Evolutionary conservation across 371 early-diverging fungal species (phyloP).

Genomic region (Mortierella sp.): DNA sequence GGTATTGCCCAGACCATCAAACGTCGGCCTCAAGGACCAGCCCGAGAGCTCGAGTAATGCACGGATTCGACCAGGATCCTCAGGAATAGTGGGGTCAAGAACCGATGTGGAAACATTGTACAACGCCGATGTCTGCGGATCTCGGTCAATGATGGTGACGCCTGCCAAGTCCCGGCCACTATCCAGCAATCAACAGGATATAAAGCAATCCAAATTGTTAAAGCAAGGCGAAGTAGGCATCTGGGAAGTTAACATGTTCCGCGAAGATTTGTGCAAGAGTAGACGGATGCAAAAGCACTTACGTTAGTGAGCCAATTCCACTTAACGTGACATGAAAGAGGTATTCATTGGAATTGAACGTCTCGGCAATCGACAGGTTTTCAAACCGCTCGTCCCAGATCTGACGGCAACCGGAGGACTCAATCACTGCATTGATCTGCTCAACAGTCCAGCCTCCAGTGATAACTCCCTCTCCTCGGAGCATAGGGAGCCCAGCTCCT

Average conservation of each 20-base stretch:
- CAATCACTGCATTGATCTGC: conserved; percentile 55
- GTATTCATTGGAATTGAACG: conserved; percentile 68
- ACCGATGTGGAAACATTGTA: conserved; percentile 70
- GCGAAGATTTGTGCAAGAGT: no score
- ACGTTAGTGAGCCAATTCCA: conserved; percentile 59
- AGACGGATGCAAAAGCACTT: no score
- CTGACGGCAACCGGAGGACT: conserved; percentile 34
- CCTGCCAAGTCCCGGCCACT: conserved; percentile 64
- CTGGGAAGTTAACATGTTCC: no score
- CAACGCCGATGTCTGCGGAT: conserved; percentile 63
- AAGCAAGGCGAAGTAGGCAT: no score
- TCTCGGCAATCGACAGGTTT: conserved; percentile 60
- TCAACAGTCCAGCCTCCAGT: conserved; percentile 63
- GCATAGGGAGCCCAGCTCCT: conserved; percentile 60
- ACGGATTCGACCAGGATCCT: conserved; percentile 60
- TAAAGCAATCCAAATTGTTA: not conserved
- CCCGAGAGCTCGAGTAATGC: conserved; percentile 67
- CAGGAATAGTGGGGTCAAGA: conserved; percentile 62
- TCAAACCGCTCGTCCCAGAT: conserved; percentile 67
- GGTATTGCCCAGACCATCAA: conserved; percentile 58
- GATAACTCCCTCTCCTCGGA: conserved; percentile 63
- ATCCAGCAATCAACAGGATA: not conserved
- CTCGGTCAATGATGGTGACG: conserved; percentile 66
- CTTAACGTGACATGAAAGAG: conserved; percentile 63
- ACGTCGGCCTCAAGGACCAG: conserved; percentile 64